Conservation (phyloP, 495 filamentous ascomycete species). For the Hypoxylon lienhwacheense region DNA sequence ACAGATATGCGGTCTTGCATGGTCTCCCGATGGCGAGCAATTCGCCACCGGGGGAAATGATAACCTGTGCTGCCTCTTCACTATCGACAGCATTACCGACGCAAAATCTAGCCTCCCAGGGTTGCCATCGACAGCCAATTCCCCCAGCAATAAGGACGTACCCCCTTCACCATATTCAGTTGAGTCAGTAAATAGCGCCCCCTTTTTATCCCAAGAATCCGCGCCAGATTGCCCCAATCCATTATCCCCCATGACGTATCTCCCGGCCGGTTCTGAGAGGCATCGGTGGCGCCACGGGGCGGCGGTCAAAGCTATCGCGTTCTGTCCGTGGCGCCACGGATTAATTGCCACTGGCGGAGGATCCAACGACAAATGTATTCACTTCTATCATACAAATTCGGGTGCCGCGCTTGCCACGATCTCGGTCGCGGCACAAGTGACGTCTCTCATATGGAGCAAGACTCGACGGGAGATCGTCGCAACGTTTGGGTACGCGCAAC, state of each 20-base stretch:
- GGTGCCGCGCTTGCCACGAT: slow-evolving; percentile 88
- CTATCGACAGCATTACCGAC: slow-evolving; percentile 61
- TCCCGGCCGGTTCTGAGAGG: slow-evolving; percentile 59
- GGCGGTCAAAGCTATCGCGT: slow-evolving; percentile 95
- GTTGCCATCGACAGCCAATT: neutral
- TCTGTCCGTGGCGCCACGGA: slow-evolving; percentile 91
- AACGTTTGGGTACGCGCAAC: slow-evolving; percentile 94
- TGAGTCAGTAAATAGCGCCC: slow-evolving; percentile 19
- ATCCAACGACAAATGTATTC: slow-evolving; percentile 90
- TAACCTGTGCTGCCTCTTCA: slow-evolving; percentile 83
- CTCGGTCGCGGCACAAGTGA: slow-evolving; percentile 90
- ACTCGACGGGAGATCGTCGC: slow-evolving; percentile 85
- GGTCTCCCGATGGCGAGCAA: slow-evolving; percentile 73
- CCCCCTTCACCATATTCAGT: neutral
- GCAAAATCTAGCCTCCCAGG: slow-evolving; percentile 3
- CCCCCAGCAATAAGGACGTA: neutral
- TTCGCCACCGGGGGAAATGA: slow-evolving; percentile 94
- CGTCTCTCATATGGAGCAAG: slow-evolving; percentile 86
- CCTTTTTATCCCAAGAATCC: neutral
- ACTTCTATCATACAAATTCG: slow-evolving; percentile 88
- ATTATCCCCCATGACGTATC: slow-evolving; percentile 26
- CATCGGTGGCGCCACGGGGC: slow-evolving; percentile 79
- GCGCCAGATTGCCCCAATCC: slow-evolving; percentile 1
- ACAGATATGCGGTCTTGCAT: slow-evolving; percentile 89
- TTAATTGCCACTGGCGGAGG: slow-evolving; percentile 91